Percentiles rank a stretch among this genome's conserved stretches.
phyloP scores from a whole-genome alignment of 2,329 filamentous ascomycete species.

The Cercospora sp. region DNA sequence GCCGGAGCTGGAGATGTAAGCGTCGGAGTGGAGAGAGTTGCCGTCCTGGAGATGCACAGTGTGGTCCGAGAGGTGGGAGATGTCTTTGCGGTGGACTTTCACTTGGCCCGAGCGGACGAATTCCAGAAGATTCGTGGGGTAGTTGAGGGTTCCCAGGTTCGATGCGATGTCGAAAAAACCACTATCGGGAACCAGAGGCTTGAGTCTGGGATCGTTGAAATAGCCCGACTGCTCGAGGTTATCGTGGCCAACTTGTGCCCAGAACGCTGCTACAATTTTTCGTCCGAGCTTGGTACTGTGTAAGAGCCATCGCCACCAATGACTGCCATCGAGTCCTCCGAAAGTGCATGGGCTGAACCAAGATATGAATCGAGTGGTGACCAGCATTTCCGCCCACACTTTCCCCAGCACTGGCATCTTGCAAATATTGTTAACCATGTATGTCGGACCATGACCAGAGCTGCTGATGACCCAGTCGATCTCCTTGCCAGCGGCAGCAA shows the following conservation, averaged over 20 bases:
- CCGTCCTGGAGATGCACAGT: conserved; percentile 14
- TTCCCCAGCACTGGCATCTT: conserved; percentile 12
- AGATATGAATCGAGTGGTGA: conserved; percentile 18
- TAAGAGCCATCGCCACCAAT: conserved; percentile 20
- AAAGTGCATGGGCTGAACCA: conserved; percentile 20
- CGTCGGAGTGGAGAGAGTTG: conserved; percentile 11
- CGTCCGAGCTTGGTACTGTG: conserved; percentile 19
- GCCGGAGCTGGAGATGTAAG: conserved; percentile 19
- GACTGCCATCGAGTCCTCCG: conserved; percentile 18
- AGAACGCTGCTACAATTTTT: conserved; percentile 15
- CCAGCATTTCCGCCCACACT: conserved; percentile 17
- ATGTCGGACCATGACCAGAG: conserved; percentile 20
- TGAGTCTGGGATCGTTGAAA: conserved; percentile 1
- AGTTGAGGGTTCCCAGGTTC: conserved; percentile 16
- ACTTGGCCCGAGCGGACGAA: conserved; percentile 20
- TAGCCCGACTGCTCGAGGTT: conserved; percentile 15
- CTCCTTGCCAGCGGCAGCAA: conserved; percentile 21
- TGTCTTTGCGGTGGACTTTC: conserved; percentile 17
- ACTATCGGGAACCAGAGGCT: conserved; percentile 16
- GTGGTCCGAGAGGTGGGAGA: conserved; percentile 19
- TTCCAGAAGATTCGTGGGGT: conserved; percentile 18
- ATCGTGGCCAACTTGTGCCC: conserved; percentile 13
- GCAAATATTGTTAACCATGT: conserved; percentile 12
- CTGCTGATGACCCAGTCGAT: conserved; percentile 21
- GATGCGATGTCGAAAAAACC: conserved; percentile 19